These are phyloP conservation scores for Colletotrichum tropicale DNA, from an alignment of 2,329 filamentous ascomycete genomes.

Conservation along the genomic window DNA sequence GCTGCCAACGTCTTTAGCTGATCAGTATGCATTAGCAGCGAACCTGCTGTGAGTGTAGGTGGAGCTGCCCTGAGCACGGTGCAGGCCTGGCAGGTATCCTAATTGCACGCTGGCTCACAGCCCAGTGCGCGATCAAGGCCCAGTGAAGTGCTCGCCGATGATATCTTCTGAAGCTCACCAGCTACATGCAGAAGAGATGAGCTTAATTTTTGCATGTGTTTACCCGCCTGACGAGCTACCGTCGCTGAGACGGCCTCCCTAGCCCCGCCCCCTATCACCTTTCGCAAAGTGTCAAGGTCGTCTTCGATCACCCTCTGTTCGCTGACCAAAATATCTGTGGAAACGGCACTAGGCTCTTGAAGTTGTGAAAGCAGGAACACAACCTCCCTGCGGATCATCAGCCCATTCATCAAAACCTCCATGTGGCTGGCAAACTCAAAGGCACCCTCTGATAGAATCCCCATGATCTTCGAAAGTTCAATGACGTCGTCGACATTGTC, in stretches of 20 bases:
- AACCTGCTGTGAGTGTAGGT: too few relatives aligned
- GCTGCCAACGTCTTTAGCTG: too few relatives aligned
- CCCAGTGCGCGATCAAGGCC: not conserved
- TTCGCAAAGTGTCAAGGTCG: not conserved
- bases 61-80: too few relatives aligned
- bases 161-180: not conserved
- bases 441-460: not conserved
- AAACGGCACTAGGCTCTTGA: not conserved
- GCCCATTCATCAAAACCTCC: not conserved
- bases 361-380: not conserved
- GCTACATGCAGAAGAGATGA: not conserved
- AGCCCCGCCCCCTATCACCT: not conserved
- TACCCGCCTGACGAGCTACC: not conserved
- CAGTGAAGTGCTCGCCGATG: not conserved
- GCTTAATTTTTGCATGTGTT: not conserved
- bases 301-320: not conserved
- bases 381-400: not conserved
- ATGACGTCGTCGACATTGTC: too few relatives aligned
- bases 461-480: not conserved
- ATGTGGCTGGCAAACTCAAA: not conserved
- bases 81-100: not conserved
- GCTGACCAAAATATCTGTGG: not conserved
- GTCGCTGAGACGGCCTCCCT: not conserved
- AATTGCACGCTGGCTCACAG: not conserved
- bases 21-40: too few relatives aligned